Conservation (phyloP, 495 filamentous ascomycete species). For the Cladorrhinum samala region DNA sequence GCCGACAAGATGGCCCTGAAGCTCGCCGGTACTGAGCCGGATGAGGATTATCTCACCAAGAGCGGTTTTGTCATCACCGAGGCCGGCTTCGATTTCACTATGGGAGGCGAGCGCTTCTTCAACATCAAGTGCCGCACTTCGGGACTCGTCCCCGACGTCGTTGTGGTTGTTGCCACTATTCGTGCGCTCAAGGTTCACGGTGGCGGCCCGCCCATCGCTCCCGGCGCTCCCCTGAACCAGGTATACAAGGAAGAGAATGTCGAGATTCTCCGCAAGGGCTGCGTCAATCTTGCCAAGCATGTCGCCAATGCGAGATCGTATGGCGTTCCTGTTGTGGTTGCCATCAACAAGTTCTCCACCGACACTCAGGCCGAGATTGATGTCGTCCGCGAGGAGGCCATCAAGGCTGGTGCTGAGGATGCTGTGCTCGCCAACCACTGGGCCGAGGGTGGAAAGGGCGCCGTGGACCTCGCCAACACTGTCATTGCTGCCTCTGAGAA, state of each 20-base stretch:
- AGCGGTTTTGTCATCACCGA: slow-evolving; percentile 95
- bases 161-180: slow-evolving; percentile 92
- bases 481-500: slow-evolving; percentile 78
- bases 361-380: slow-evolving; percentile 91
- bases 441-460: slow-evolving; percentile 91
- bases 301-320: slow-evolving; percentile 81
- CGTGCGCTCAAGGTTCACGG: slow-evolving; percentile 95
- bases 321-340: slow-evolving; percentile 92
- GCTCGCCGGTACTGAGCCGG: slow-evolving; percentile 89
- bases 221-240: slow-evolving; percentile 72
- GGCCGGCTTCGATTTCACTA: slow-evolving; percentile 98
- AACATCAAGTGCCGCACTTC: slow-evolving; percentile 99
- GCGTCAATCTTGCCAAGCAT: slow-evolving; percentile 91
- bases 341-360: slow-evolving; percentile 92
- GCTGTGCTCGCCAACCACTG: slow-evolving; percentile 94
- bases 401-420: slow-evolving; percentile 89
- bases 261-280: slow-evolving; percentile 80
- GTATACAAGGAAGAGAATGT: slow-evolving; percentile 91
- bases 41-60: slow-evolving; percentile 80
- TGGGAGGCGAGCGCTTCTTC: slow-evolving; percentile 99
- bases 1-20: slow-evolving; percentile 95
- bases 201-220: slow-evolving; percentile 84
- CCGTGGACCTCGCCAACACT: slow-evolving; percentile 80
- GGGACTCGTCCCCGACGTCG: slow-evolving; percentile 83
- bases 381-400: slow-evolving; percentile 80